Evolutionary conservation across 2,329 filamentous ascomycete species (phyloP), one percentile per base, ranked within the genome.

Genomic region (Talaromyces pinophilus): DNA sequence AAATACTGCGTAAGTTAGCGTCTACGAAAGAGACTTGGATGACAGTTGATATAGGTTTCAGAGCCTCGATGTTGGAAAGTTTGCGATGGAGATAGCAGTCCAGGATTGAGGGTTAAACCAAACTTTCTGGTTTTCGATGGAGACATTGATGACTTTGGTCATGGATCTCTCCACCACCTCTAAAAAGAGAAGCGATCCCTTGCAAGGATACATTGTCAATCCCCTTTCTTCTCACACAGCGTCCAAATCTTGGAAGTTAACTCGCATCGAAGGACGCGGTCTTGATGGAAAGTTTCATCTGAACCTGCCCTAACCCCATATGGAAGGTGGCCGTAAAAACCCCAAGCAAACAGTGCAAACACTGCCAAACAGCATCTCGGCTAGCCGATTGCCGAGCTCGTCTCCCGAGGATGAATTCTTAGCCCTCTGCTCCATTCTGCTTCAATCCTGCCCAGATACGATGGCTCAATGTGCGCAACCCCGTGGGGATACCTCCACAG

Each of bases 401-500:
- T 55, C 28, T 55, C 1, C 33, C 33, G 33, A 15, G 54, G 54
- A 38, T 38, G n/a, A 22, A 38, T 15, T 15, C 33, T 57, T 57
- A 57, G 11, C 54, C 54, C 54, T 57, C 13, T 22, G 30, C 52
- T 55, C 30, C 52, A 38, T 55, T 19, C 50, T 55, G 15, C 17
- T 17, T 55, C 52, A 19, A 5, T 35, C 13, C 50, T 55, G 17
- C 15, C 50, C 30, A 57, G n/a, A 57, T 5, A 17, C 2, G 11
- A 57, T 33, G 8, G 15, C 30, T 38, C 33, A 13, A 22, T 17
- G 30, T 17, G 15, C 33, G 54, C 33, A 40, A 25, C 54, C 54
- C 54, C 54, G 54, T 38, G 54, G 54, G 54, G 54, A 55, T 40
- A 1, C 33, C 54, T 38, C 54, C 54, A 57, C 54, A 57, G 5